Evolutionary conservation across 805 yeast species (phyloP).

Genomic region (Ogataea henricii): DNA sequence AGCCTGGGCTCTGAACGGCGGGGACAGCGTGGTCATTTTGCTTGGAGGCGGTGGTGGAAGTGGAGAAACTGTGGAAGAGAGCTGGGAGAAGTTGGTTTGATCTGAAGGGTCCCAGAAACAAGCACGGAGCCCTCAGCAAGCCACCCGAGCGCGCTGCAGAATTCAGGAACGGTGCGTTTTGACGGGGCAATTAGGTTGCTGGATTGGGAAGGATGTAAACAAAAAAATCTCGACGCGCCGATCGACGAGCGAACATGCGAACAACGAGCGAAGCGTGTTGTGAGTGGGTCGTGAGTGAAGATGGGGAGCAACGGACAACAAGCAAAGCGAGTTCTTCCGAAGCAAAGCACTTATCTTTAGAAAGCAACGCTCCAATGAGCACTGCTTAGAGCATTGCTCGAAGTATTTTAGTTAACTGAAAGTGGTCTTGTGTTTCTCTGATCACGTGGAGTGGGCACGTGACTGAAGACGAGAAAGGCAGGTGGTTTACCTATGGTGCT

Average conservation of each 20-base stretch:
- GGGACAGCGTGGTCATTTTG: slow-evolving; percentile 1
- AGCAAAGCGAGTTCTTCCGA: too few species aligned
- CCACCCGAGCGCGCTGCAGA: slow-evolving; percentile 3
- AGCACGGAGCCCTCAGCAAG: slow-evolving; percentile 2
- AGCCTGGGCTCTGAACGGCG: slow-evolving; percentile 48
- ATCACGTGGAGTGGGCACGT: too few species aligned
- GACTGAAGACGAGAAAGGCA: too few species aligned
- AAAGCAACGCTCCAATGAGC: too few species aligned
- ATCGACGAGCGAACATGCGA: not conserved
- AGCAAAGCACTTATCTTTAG: too few species aligned
- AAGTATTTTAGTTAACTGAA: too few species aligned
- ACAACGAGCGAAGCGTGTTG: not conserved
- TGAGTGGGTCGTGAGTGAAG: not conserved
- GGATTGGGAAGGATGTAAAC: slow-evolving; percentile 14
- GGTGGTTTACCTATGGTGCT: too few species aligned
- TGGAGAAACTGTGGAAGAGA: not conserved
- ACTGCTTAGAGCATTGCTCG: too few species aligned
- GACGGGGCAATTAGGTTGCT: slow-evolving; percentile 10
- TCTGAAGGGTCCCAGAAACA: not conserved
- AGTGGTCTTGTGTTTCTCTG: too few species aligned
- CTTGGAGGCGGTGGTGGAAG: not conserved
- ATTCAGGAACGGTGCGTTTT: not conserved
- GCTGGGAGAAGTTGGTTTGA: not conserved
- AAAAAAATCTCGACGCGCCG: not conserved
- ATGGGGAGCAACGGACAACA: not conserved